Base-by-base conservation (phyloP, 345 rosid species). In the Sonneratia caseolaris region DNA sequence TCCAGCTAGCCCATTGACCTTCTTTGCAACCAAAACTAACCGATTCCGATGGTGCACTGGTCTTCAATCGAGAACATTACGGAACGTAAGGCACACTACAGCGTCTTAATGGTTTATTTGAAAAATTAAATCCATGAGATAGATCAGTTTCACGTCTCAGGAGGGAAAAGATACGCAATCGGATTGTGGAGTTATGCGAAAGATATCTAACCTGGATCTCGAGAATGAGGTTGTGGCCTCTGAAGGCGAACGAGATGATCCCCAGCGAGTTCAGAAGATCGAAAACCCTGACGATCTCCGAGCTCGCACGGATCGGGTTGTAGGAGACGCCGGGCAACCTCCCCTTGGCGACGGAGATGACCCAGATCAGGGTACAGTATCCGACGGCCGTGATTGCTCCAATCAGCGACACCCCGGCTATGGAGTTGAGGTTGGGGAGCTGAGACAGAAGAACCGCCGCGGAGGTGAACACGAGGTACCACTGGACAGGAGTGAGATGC, bases 141-240 rank as follows among this genome's bases (percentile, higher is more conserved):
- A 14, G 21, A 21, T 38, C n/a, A 22, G 16, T 9, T 21, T 16
- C 11, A 64, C n/a, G 38, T 27, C 15, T 16, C 5, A 48, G 9
- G 22, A 15, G 6, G 18, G 7, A 70, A 27, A 27, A 27, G 32
- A 27, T 27, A 15, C 7, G 21, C 7, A n/a, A 9, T n/a, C 42
- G n/a, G 14, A 16, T 5, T 3, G 22, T 47, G 0, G 16, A 18
- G 22, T 21, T n/a, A 56, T 37, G 19, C n/a, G 38, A 14, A 37
- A 16, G 22, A 47, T 21, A 53, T 14, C 16, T 66, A 68, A 89
- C 91, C 96, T 90, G 96, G 47, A 88, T 90, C 76, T 90, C 93
- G 12, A 90, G 91, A 7, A 85, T 42, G 69, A 88, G 87, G 77
- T 90, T 88, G 78, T 88, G 91, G 61, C 93, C 96, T 61, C 93